Evolutionary conservation across 805 yeast genomes (phyloP).

Genomic region (Saccharomycopsis javanensis): DNA sequence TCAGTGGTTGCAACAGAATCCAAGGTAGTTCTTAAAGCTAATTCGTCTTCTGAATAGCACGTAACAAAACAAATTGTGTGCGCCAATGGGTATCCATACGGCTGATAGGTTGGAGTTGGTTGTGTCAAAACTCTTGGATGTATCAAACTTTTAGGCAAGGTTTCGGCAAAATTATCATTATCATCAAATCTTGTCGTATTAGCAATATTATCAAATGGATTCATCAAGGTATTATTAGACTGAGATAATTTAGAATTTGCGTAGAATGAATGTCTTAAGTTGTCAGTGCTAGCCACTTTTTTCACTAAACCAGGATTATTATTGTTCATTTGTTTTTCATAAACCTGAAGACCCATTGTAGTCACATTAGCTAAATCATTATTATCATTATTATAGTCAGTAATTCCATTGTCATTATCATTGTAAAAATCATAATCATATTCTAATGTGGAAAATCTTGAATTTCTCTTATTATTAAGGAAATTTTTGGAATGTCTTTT

Average conservation of each 20-base stretch:
- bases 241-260: slow-evolving; percentile 8
- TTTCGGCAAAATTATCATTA: slow-evolving; percentile 27
- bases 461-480: slow-evolving; percentile 27
- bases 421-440: slow-evolving; percentile 7
- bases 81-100: slow-evolving; percentile 70
- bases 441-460: slow-evolving; percentile 25
- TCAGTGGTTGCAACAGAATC: slow-evolving; percentile 94
- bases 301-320: neutral
- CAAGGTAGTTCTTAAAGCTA: slow-evolving; percentile 74
- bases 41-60: slow-evolving; percentile 89
- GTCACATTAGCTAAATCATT: slow-evolving; percentile 9
- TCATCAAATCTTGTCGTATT: slow-evolving; percentile 1
- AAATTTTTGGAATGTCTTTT: slow-evolving; percentile 22
- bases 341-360: slow-evolving; percentile 14
- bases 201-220: slow-evolving; percentile 15
- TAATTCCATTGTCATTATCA: slow-evolving; percentile 1
- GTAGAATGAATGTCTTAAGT: slow-evolving; percentile 11
- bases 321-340: slow-evolving; percentile 1
- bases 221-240: slow-evolving; percentile 7
- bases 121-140: slow-evolving; percentile 81
- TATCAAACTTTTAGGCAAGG: slow-evolving; percentile 48
- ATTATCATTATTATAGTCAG: neutral
- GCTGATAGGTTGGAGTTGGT: slow-evolving; percentile 84
- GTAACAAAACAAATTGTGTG: slow-evolving; percentile 75
- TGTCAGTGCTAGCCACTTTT: slow-evolving; percentile 1